phyloP scores from a whole-genome alignment of 495 filamentous ascomycete genomes.

The Aspergillus avenaceus region DNA sequence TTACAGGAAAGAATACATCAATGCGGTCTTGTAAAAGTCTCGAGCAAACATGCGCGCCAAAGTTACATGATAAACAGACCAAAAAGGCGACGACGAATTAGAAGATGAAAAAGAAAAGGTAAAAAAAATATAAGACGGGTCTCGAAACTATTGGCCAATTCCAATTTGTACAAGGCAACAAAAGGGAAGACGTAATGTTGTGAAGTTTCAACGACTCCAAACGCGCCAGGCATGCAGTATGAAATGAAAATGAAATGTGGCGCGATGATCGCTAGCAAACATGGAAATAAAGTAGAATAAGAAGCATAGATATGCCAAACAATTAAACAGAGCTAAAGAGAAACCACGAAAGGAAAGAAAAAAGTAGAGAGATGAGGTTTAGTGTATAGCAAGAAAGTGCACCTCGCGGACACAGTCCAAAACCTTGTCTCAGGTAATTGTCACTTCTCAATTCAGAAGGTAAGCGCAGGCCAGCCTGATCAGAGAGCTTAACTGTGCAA shows the following conservation, averaged over 20 bases:
- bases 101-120: neutral
- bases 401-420: constrained; percentile 18
- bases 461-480: constrained; percentile 17
- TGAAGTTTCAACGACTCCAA: constrained; percentile 19
- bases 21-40: constrained; percentile 8
- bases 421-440: constrained; percentile 5
- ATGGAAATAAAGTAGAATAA: neutral
- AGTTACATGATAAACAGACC: constrained; percentile 4
- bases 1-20: constrained; percentile 11
- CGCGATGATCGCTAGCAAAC: neutral
- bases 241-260: neutral
- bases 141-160: neutral
- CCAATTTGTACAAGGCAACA: constrained; percentile 16
- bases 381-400: constrained; percentile 1
- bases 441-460: neutral
- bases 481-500: neutral
- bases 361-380: neutral
- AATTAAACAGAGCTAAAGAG: neutral
- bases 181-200: constrained; percentile 3
- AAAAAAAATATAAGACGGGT: constrained; percentile 9
- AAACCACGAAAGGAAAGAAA: neutral
- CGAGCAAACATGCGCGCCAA: constrained; percentile 1
- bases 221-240: constrained; percentile 23
- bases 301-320: too few relatives aligned
- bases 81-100: too few relatives aligned